Evolutionary conservation across 345 rosid genomes (phyloP).

Genomic region (Ailanthus altissimus): DNA sequence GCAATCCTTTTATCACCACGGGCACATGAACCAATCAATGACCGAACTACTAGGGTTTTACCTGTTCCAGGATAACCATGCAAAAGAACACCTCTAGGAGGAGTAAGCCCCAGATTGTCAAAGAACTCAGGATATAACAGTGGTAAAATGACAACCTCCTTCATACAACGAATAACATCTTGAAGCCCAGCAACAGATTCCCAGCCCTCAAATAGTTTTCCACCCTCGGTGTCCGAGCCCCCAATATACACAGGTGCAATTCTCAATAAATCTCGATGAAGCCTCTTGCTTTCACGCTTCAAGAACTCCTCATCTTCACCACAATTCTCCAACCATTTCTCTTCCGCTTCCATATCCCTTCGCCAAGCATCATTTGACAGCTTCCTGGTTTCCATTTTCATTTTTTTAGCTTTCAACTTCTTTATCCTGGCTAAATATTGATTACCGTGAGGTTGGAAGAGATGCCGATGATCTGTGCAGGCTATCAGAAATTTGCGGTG

Average conservation of each 20-base stretch:
- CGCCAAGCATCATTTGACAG: slow-evolving; percentile 81
- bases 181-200: slow-evolving; percentile 99
- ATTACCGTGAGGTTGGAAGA: slow-evolving; percentile 79
- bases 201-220: slow-evolving; percentile 77
- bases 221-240: slow-evolving; percentile 60
- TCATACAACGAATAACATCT: slow-evolving; percentile 88
- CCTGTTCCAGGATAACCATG: slow-evolving; percentile 99
- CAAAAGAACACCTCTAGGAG: slow-evolving; percentile 96
- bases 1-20: slow-evolving; percentile 90
- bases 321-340: slow-evolving; percentile 97
- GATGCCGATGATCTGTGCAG: slow-evolving; percentile 86
- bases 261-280: slow-evolving; percentile 87
- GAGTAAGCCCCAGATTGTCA: slow-evolving; percentile 84
- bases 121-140: slow-evolving; percentile 93
- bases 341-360: slow-evolving; percentile 95
- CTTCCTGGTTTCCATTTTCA: slow-evolving; percentile 77
- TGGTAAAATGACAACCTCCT: slow-evolving; percentile 96
- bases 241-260: slow-evolving; percentile 96
- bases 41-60: slow-evolving; percentile 93
- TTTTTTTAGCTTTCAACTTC: slow-evolving; percentile 79
- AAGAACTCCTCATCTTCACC: slow-evolving; percentile 99
- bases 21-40: slow-evolving; percentile 94
- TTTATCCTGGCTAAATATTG: slow-evolving; percentile 56
- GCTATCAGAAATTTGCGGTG: slow-evolving; percentile 98
- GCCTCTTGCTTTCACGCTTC: slow-evolving; percentile 96